Percentiles rank a stretch among this genome's conserved stretches.
Evolutionary conservation across 768 basidiomycete species (phyloP).

Genomic region (Kwoniella newhampshirensis): DNA sequence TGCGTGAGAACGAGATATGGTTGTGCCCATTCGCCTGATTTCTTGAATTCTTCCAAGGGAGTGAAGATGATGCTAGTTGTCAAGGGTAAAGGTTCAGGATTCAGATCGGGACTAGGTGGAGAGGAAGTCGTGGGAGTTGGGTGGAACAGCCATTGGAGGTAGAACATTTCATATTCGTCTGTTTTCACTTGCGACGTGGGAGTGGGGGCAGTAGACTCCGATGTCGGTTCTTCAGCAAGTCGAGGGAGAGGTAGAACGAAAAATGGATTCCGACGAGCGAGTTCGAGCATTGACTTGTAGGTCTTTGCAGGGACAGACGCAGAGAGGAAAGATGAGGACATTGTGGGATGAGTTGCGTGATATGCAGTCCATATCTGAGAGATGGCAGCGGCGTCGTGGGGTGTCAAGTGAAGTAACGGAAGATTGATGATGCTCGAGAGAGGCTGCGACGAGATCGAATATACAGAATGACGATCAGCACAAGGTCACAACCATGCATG

Average conservation of each 20-base stretch:
- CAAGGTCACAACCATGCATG: no score
- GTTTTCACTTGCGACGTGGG: slow-evolving; percentile 54
- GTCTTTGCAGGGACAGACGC: slow-evolving; percentile 72
- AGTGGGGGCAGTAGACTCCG: slow-evolving; percentile 18
- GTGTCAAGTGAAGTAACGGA: slow-evolving; percentile 63
- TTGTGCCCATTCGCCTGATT: slow-evolving; percentile 76
- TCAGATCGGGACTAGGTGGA: slow-evolving; percentile 50
- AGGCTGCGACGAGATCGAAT: slow-evolving; percentile 60
- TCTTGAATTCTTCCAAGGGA: slow-evolving; percentile 88
- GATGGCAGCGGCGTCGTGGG: slow-evolving; percentile 73
- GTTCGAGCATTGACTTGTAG: slow-evolving; percentile 68
- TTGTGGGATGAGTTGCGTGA: slow-evolving; percentile 74
- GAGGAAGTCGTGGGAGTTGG: slow-evolving; percentile 64
- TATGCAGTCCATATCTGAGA: slow-evolving; percentile 84
- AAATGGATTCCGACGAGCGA: slow-evolving; percentile 67
- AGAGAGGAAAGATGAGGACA: slow-evolving; percentile 79
- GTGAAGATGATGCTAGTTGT: slow-evolving; percentile 83
- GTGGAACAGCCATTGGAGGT: slow-evolving; percentile 87
- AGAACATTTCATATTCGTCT: slow-evolving; percentile 60
- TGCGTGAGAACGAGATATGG: slow-evolving; percentile 87
- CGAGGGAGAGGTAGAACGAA: slow-evolving; percentile 83
- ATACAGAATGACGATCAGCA: neutral
- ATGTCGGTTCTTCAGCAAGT: slow-evolving; percentile 19
- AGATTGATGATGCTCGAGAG: slow-evolving; percentile 78
- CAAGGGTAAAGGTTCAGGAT: slow-evolving; percentile 56